Base-by-base conservation (phyloP, 176 grass and related monocot genomes). In the Puya raimondii region DNA sequence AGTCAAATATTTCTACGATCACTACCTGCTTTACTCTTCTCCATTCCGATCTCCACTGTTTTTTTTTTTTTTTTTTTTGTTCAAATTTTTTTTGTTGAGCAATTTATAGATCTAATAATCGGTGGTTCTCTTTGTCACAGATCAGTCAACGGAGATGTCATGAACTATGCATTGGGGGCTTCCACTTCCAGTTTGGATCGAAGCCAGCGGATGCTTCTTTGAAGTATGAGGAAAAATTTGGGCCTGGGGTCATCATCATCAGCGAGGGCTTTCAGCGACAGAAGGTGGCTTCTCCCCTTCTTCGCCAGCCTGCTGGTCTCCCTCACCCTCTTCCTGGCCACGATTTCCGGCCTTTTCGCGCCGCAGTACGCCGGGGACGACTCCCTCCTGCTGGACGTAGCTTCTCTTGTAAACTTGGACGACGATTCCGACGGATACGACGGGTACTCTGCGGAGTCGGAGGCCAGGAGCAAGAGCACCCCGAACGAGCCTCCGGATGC, bases 231-330 rank as follows among this genome's bases (percentile, higher is more conserved):
- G 79, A 97, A 97, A 80, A 85, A 64, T 49, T 2, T 1, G 25
- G 33, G 33, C 5, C 70, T 86, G 10, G 81, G 73, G 13, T 69
- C 76, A 1, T 23, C 23, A n/a, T 69, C 76, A 1, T 23, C 23
- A n/a, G 64, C 64, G 29, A 85, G 94, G 66, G 56, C 94, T 48
- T 97, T 90, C 54, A 52, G 49, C 16, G 89, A 97, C 80, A 84
- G 87, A 61, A 67, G 90, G 21, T 97, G 94, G 94, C 77, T 97
- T 17, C 77, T 93, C 18, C 89, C 94, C 12, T 97, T 97, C 69
- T 26, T 90, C 10, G 84, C 84, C 9, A 97, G 86, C 64, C 63
- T 97, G 21, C 84, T 97, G 47, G 80, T 93, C 9, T 87, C 82
- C 17, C 57, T 73, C 26, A 84, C 84, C 14, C 82, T 97, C 65